Base-by-base conservation (phyloP, 495 filamentous ascomycete species). In the Trichoderma reesei region DNA sequence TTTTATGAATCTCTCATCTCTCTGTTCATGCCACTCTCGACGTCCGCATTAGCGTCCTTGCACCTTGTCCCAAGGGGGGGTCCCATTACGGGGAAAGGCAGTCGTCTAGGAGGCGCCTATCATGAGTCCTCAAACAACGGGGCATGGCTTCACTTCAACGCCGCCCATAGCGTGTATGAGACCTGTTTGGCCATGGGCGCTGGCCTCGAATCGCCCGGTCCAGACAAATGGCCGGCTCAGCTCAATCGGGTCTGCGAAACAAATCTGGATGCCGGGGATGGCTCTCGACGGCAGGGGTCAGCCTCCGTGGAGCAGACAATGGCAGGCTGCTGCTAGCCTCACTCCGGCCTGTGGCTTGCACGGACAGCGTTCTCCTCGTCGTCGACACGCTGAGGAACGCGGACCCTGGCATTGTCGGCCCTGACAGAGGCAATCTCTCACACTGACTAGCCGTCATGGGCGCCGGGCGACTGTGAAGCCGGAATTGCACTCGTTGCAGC, bases 101-200 rank as follows among this genome's bases (percentile, higher is more conserved):
- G 51, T 56, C 51, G 51, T 56, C 51, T 56, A 56, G 51, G 51
- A 56, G 51, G 51, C 51, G 51, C 51, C 51, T 31, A 56, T 56
- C 51, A 56, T 26, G 34, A 10, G 9, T 56, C 51, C 51, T 56
- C 51, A 56, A 56, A 56, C 51, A 31, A 56, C 51, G 51, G 51
- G 51, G 51, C 51, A 56, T 31, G 11, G 51, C 26, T 56, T 56
- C 20, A 56, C 11, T 56, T 33, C 9, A 31, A 11, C 9, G 51
- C 51, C 51, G 51, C 31, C 11, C 51, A 56, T 56, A 56, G 51
- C 51, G 51, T 56, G 51, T 56, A 34, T 56, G 51, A 56, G 51
- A 56, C 20, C 34, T 10, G 51, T 56, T 56, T 56, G 51, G 51
- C 51, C 51, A 56, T 34, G 34, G 51, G 34, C 26, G 51, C 51